Percentiles rank a stretch among this genome's conserved stretches.
phyloP scores from a whole-genome alignment of 192 early-diverging fungal genomes.

The Backusella mclennaniae region DNA sequence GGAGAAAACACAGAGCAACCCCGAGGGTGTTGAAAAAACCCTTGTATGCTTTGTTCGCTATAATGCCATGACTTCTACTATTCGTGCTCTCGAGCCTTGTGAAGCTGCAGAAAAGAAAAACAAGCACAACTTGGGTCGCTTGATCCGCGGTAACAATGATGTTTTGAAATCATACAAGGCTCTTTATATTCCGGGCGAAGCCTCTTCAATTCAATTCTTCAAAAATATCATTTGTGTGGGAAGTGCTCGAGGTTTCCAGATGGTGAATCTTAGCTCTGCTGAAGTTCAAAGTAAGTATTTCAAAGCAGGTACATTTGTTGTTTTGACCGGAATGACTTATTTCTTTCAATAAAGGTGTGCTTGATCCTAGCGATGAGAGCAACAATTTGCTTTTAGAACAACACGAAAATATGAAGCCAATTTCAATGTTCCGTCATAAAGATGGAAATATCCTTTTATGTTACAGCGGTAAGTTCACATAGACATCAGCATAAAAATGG shows the following conservation, averaged over 20 bases:
- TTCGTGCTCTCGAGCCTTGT: constrained; percentile 74
- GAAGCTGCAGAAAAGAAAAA: constrained; percentile 50
- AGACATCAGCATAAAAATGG: background rate
- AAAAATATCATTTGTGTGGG: constrained; percentile 86
- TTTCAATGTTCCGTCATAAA: constrained; percentile 77
- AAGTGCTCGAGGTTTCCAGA: constrained; percentile 88
- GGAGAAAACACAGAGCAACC: constrained; percentile 39
- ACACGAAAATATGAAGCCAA: constrained; percentile 74
- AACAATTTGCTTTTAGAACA: constrained; percentile 75
- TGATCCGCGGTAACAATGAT: constrained; percentile 42
- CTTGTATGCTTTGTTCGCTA: constrained; percentile 72
- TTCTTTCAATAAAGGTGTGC: constrained; percentile 65
- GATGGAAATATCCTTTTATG: constrained; percentile 84
- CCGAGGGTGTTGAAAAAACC: constrained; percentile 6
- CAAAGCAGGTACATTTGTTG: constrained; percentile 73
- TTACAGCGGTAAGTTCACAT: constrained; percentile 71
- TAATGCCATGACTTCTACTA: constrained; percentile 67
- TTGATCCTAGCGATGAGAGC: constrained; percentile 79
- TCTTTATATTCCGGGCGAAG: constrained; percentile 91
- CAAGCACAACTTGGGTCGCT: constrained; percentile 44
- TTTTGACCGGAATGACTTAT: constrained; percentile 56
- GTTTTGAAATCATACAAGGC: constrained; percentile 67
- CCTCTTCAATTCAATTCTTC: constrained; percentile 81
- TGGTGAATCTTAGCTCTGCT: constrained; percentile 82
- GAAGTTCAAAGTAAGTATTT: constrained; percentile 62